Evolutionary conservation across 2,329 filamentous ascomycete species (phyloP), one percentile per base, ranked within the genome.

Genomic region (Ophiostoma himal-ulmi): DNA sequence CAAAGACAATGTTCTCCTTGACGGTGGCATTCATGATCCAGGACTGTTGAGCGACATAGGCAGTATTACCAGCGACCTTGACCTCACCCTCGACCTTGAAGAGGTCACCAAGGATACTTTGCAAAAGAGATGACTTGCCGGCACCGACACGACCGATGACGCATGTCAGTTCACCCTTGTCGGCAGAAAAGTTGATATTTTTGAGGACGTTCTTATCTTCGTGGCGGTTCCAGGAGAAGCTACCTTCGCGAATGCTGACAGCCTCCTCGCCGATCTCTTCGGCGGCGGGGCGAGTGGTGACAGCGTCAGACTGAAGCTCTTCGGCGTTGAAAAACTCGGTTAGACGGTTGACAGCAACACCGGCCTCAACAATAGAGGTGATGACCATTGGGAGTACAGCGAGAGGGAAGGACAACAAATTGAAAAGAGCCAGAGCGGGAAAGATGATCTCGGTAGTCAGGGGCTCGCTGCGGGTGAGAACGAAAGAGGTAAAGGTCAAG

Each of bases 21-120:
- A 99, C 94, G 39, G 92, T 96, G 10, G 95, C 95, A 77, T 99
- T 99, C 89, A 98, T 94, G 69, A 99, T 91, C 95, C 96, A 99
- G 26, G 93, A 84, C 76, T 92, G 89, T 79, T 99, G 96, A 20
- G 93, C 92, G 71, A 96, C 95, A 78, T 98, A 99, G 1, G 95
- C 95, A 57, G 93, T 87, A 37, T 85, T 88, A 66, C 95, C 96
- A 75, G 91, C 89, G 11, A 99, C 85, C 70, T 91, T 84, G 4
- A 97, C 94, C 73, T 91, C 85, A 67, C 95, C 95, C 72, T 91
- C 88, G 68, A 90, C 84, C 79, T 97, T 98, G 89, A 91, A 97
- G 4, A 99, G 80, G 79, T 98, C 94, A 72, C 95, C 95, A 5
- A 99, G 86, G 70, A 99, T 86, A 70, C 91, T 88, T 78, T 96